Base-by-base conservation (phyloP, 805 yeast species). In the Candida railenensis region DNA sequence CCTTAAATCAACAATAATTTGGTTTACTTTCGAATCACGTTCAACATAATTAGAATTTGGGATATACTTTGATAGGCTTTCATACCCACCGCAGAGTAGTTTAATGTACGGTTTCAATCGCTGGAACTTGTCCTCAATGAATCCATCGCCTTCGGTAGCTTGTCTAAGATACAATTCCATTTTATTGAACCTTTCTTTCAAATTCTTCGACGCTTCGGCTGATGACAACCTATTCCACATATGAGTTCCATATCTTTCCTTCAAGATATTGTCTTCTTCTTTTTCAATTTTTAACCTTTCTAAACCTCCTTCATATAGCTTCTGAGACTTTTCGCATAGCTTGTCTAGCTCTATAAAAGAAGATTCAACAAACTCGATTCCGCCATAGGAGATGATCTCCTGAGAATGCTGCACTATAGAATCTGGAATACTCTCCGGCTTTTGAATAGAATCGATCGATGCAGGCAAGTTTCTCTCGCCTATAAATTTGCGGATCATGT, bases 61-160 rank as follows among this genome's bases (percentile, higher is more conserved):
- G 7, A 79, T 58, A 46, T 55, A 66, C 16, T 54, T 50, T 19
- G 52, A 53, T 11, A 79, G 53, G 3, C 58, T 46, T 2, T 65
- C 65, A 32, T 53, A 56, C 0, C 78, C 77, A 8, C 74, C 73
- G 22, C 71, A 68, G 48, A 74, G 76, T 3, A 77, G 61, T 34
- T 61, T 65, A 19, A 89, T 53, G 8, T 61, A 57, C 1, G 75
- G 71, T 46, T 73, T 77, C 41, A 87, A 69, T n/a, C 74, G 71
- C 1, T 59, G 52, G 51, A 81, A 78, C 41, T 78, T 77, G 2
- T 64, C 59, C 4, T 62, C 53, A 0, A 88, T 77, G 2, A 76
- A 66, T 2, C 61, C 61, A 61, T 90, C 96, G 7, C 94, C 87
- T 3, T 66, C 57, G 22, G 66, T 63, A 1, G 96, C 94, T 50